Evolutionary conservation across 2,329 filamentous ascomycete species (phyloP).

Genomic region (Onygenales sp.): DNA sequence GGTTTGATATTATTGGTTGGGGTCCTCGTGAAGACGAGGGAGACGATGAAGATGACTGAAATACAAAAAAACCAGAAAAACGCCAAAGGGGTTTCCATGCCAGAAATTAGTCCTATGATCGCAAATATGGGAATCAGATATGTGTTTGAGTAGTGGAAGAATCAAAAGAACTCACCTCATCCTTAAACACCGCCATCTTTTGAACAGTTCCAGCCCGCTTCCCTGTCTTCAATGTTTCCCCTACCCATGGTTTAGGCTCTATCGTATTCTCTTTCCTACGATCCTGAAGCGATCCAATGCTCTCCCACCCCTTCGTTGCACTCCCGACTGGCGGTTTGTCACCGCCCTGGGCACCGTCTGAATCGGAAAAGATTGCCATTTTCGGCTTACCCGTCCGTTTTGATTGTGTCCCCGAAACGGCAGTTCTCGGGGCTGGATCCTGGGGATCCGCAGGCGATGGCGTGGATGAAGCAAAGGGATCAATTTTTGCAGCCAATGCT

Average conservation of each 20-base stretch:
- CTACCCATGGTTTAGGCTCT: slow-evolving; percentile 81
- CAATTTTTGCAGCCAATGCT: slow-evolving; percentile 73
- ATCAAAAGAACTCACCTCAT: slow-evolving; percentile 67
- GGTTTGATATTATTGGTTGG: slow-evolving; percentile 36
- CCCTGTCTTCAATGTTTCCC: slow-evolving; percentile 79
- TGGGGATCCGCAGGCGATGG: slow-evolving; percentile 43
- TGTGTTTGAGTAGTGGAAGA: slow-evolving; percentile 23
- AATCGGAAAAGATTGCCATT: slow-evolving; percentile 83
- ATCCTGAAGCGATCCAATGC: slow-evolving; percentile 74
- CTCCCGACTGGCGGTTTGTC: slow-evolving; percentile 46
- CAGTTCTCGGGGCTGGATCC: slow-evolving; percentile 54
- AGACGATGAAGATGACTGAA: slow-evolving; percentile 10
- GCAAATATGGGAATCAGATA: slow-evolving; percentile 60
- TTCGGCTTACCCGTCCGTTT: slow-evolving; percentile 67
- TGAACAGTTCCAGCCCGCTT: slow-evolving; percentile 66
- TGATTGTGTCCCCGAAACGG: slow-evolving; percentile 37
- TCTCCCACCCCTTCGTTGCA: slow-evolving; percentile 74
- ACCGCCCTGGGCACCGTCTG: slow-evolving; percentile 46
- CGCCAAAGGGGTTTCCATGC: slow-evolving; percentile 25
- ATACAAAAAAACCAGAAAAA: slow-evolving; percentile 44
- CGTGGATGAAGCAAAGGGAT: slow-evolving; percentile 59
- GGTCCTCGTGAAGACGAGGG: slow-evolving; percentile 34
- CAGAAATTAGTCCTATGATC: slow-evolving; percentile 88
- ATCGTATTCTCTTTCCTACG: slow-evolving; percentile 89
- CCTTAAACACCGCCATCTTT: slow-evolving; percentile 91